Evolutionary conservation across 2,329 filamentous ascomycete genomes (phyloP).

Genomic region (Trichoderma afroharzianum): DNA sequence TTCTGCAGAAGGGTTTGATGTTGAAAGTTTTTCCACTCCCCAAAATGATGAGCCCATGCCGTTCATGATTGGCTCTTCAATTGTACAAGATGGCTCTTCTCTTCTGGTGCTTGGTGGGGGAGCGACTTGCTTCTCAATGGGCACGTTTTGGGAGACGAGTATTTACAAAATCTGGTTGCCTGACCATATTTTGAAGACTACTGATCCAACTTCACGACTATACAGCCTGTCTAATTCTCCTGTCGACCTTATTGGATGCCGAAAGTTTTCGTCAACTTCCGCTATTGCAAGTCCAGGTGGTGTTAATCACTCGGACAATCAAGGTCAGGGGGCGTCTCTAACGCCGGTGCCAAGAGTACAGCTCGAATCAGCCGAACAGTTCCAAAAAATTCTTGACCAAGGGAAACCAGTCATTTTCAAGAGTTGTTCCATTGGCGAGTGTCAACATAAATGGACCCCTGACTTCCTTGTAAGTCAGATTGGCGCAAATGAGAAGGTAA

Average conservation of each 20-base stretch:
- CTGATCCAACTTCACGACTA: neutral
- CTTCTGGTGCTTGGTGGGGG: conserved; percentile 72
- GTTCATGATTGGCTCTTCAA: conserved; percentile 67
- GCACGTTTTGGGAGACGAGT: conserved; percentile 74
- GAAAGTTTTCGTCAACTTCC: conserved; percentile 22
- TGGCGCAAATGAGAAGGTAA: conserved; percentile 58
- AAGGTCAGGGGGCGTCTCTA: conserved; percentile 20
- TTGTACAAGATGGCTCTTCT: conserved; percentile 44
- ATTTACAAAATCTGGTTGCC: conserved; percentile 41
- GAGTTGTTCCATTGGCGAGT: conserved; percentile 62
- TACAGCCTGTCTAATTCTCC: neutral
- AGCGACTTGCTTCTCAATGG: conserved; percentile 87
- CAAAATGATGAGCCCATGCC: conserved; percentile 39
- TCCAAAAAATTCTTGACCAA: conserved; percentile 54
- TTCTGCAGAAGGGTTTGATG: neutral
- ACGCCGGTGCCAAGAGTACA: conserved; percentile 48
- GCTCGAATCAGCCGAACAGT: conserved; percentile 52
- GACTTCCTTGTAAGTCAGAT: conserved; percentile 63
- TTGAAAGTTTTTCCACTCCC: neutral
- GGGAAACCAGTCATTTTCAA: conserved; percentile 60
- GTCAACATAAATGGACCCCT: conserved; percentile 63
- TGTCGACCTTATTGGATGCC: conserved; percentile 28
- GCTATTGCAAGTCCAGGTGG: conserved; percentile 15
- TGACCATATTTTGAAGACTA: neutral
- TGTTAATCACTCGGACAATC: neutral